Evolutionary conservation across 2,329 filamentous ascomycete genomes (phyloP).

Genomic region (Xenoacremonium recifei): DNA sequence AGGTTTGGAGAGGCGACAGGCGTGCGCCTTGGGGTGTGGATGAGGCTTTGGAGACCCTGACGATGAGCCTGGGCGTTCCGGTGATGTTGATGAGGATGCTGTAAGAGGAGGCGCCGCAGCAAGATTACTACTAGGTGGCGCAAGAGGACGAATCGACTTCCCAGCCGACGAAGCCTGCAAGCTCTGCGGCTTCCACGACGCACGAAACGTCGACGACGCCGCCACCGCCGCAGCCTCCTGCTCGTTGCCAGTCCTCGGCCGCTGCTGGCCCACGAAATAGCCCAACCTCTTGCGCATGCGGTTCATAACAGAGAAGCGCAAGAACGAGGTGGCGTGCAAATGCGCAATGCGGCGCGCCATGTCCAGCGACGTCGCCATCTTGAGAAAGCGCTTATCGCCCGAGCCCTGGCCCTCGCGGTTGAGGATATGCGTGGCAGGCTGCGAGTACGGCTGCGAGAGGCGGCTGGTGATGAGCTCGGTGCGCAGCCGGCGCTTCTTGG

Average conservation of each 20-base stretch:
- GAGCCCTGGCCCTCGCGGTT: constrained; percentile 52
- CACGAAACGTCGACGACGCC: constrained; percentile 16
- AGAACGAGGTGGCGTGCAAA: constrained; percentile 50
- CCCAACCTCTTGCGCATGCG: constrained; percentile 48
- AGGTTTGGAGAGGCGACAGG: constrained; percentile 27
- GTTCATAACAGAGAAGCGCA: constrained; percentile 67
- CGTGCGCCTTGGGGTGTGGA: constrained; percentile 17
- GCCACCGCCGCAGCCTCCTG: constrained; percentile 19
- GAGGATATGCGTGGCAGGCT: constrained; percentile 67
- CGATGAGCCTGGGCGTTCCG: constrained; percentile 7
- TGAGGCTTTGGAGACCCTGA: constrained; percentile 8
- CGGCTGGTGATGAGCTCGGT: constrained; percentile 66
- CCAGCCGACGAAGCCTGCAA: constrained; percentile 19
- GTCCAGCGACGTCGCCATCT: constrained; percentile 43
- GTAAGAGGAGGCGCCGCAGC: constrained; percentile 6
- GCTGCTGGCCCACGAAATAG: constrained; percentile 18
- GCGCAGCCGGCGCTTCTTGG: constrained; percentile 67
- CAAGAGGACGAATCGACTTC: constrained; percentile 16
- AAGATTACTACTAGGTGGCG: constrained; percentile 3
- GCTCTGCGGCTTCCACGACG: constrained; percentile 21
- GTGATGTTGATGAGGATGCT: constrained; percentile 4
- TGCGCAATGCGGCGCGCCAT: constrained; percentile 37
- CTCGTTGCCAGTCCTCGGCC: constrained; percentile 29
- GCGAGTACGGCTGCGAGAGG: constrained; percentile 67
- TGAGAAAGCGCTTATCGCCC: constrained; percentile 48